Evolutionary conservation across 768 basidiomycete genomes (phyloP), one percentile per base, ranked within the genome.

Genomic region (Piloderma croceum): DNA sequence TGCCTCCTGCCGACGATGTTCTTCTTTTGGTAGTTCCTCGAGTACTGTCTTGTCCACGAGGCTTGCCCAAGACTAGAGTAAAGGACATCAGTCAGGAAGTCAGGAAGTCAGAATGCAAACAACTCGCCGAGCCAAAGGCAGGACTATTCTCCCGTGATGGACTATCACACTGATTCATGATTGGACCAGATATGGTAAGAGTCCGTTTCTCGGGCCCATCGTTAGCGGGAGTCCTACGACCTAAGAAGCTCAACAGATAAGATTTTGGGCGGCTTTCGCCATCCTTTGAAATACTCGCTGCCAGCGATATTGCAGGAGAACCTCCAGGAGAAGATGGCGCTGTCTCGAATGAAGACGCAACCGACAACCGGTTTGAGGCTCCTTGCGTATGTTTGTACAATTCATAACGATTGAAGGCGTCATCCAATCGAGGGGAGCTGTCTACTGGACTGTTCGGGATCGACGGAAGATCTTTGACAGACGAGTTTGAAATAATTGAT

Each of bases 341-440:
- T 23, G 67, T 69, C 23, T 80, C 77, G 6, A 74, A 53, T 10
- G 83, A 87, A 3, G 81, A 71, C n/a, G 77, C 64, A 7, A 86
- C 84, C 44, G 81, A 59, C 37, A 83, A 65, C 34, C 61, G 50
- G 41, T 64, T 69, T 17, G 54, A 46, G 48, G 47, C 47, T 13
- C 45, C 62, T 38, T 73, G 71, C 32, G 61, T 64, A 52, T 78
- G 76, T 54, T 77, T 77, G 62, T 82, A 92, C n/a, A 80, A 69
- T 57, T 93, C 88, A 54, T 94, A 96, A 25, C 90, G 73, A 42
- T 88, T 87, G 58, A 84, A 94, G 0, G 92, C 92, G 58, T 94
- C 90, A 50, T 90, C 83, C 25, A 86, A 63, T 5, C 60, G 68
- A 4, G 59, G 54, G 32, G 67, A 62, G 46, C 73, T 66, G 32